These are phyloP conservation scores for Cryptomeria japonica DNA, from an alignment of 75 land plant species.

Conservation along the genomic window DNA sequence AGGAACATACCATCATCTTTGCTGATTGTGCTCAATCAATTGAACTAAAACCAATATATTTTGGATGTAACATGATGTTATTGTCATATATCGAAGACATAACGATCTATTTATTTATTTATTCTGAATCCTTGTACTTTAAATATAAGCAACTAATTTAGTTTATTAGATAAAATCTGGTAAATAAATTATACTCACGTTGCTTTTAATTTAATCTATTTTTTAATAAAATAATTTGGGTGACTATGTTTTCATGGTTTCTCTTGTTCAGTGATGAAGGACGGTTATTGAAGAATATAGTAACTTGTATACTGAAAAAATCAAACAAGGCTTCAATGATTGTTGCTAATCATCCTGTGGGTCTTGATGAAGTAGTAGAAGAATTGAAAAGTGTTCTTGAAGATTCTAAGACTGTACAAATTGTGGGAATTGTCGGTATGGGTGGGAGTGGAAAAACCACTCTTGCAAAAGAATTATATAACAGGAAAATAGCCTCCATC, in stretches of 20 bases:
- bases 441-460: background rate
- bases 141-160: no score
- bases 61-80: background rate
- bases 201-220: no score
- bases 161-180: no score
- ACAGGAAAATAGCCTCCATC: background rate
- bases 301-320: background rate
- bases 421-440: background rate
- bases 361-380: background rate
- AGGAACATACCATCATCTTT: no score
- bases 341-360: background rate
- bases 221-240: no score
- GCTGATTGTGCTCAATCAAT: no score
- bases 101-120: no score
- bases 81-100: no score
- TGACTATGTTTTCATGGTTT: background rate
- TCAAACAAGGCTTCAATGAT: background rate
- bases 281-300: background rate
- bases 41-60: background rate
- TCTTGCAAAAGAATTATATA: background rate
- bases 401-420: background rate
- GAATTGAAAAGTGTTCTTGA: background rate
- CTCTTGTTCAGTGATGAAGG: background rate
- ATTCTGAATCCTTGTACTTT: no score
- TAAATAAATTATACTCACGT: no score